Evolutionary conservation across 1,284 basidiomycete genomes (phyloP).

Genomic region (Rhizoctonia solani): DNA sequence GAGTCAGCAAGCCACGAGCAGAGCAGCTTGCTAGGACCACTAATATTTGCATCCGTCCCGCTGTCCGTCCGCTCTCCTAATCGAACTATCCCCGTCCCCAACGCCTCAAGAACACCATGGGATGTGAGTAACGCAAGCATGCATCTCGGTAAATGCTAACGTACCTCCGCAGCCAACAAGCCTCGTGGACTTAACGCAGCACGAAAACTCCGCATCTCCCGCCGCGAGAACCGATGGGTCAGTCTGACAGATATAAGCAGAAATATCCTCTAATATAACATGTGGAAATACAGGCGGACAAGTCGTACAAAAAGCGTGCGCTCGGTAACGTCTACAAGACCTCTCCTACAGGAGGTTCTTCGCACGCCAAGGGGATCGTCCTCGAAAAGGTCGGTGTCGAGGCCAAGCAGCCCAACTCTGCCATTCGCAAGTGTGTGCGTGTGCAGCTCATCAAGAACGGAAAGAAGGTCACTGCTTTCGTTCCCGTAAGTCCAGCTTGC

Average conservation of each 20-base stretch:
- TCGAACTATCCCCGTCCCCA: conserved; percentile 38
- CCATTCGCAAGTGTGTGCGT: conserved; percentile 99
- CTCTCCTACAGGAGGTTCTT: conserved; percentile 98
- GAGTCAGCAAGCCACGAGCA: conserved; percentile 17
- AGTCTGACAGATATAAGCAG: conserved; percentile 44
- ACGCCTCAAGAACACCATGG: conserved; percentile 45
- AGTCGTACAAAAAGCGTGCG: conserved; percentile 99
- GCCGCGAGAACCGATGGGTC: conserved; percentile 97
- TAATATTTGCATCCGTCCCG: conserved; percentile 26
- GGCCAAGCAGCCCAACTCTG: conserved; percentile 99
- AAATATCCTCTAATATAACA: conserved; percentile 19
- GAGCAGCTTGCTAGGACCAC: background rate
- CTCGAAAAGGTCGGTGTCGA: conserved; percentile 97
- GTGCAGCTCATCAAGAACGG: conserved; percentile 99
- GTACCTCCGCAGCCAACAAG: conserved; percentile 69
- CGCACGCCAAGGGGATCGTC: conserved; percentile 99
- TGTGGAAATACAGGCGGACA: conserved; percentile 77
- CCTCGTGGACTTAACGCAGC: conserved; percentile 99
- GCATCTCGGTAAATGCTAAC: background rate
- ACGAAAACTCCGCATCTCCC: conserved; percentile 94
- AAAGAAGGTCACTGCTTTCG: conserved; percentile 97
- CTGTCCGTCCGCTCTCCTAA: conserved; percentile 15
- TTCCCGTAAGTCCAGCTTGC: conserved; percentile 49
- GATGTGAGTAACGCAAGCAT: conserved; percentile 45
- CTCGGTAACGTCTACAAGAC: conserved; percentile 99